Evolutionary conservation across 2,329 filamentous ascomycete genomes (phyloP).

Genomic region (Colletotrichum gigasporum): DNA sequence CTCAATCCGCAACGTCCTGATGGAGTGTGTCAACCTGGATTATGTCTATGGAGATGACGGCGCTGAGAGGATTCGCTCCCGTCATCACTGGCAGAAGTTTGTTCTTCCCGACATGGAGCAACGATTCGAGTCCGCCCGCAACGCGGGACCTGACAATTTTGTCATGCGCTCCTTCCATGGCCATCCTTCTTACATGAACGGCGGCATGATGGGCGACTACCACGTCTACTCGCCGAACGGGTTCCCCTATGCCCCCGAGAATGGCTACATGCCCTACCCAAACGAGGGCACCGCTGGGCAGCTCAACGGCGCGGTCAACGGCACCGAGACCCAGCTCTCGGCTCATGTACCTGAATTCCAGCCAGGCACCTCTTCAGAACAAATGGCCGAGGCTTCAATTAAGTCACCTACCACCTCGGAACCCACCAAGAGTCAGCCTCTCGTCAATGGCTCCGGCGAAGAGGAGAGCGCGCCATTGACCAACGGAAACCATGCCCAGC

Average conservation of each 20-base stretch:
- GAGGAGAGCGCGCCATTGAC: slow-evolving; percentile 34
- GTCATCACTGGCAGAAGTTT: slow-evolving; percentile 82
- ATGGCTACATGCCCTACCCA: slow-evolving; percentile 20
- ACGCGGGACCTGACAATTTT: slow-evolving; percentile 67
- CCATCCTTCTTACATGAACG: slow-evolving; percentile 36
- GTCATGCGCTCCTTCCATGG: slow-evolving; percentile 38
- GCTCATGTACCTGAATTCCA: slow-evolving; percentile 72
- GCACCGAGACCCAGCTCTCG: slow-evolving; percentile 62
- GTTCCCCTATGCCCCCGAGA: slow-evolving; percentile 38
- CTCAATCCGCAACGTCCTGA: slow-evolving; percentile 58
- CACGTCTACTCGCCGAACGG: slow-evolving; percentile 39
- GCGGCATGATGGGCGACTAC: slow-evolving; percentile 37
- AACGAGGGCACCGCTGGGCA: slow-evolving; percentile 44
- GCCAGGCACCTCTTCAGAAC: slow-evolving; percentile 42
- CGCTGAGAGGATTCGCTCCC: slow-evolving; percentile 79
- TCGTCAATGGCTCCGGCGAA: slow-evolving; percentile 37
- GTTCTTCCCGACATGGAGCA: slow-evolving; percentile 75
- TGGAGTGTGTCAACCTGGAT: slow-evolving; percentile 78
- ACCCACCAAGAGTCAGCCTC: slow-evolving; percentile 5
- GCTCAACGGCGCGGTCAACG: slow-evolving; percentile 40
- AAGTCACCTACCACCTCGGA: not conserved
- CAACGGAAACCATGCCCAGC: slow-evolving; percentile 40
- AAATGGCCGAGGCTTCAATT: not conserved
- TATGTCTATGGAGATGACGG: slow-evolving; percentile 79
- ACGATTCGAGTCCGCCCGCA: slow-evolving; percentile 78